These are phyloP conservation scores for Talaromyces sp. DNA, from an alignment of 2,329 filamentous ascomycete species.

Conservation along the genomic window DNA sequence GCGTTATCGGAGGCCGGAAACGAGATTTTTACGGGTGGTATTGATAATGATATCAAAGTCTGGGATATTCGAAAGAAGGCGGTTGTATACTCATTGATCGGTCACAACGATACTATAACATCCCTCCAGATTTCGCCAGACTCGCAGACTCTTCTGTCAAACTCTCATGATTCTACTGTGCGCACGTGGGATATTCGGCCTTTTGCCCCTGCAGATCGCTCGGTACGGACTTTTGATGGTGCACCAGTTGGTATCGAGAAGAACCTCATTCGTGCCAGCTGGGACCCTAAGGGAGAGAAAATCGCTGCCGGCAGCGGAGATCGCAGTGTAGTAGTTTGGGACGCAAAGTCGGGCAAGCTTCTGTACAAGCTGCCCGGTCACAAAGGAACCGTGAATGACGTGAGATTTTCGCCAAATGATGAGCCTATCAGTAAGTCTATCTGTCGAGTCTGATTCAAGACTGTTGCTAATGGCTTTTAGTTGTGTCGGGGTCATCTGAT, in stretches of 20 bases:
- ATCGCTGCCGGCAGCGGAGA: slow-evolving; percentile 89
- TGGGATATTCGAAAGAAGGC: slow-evolving; percentile 95
- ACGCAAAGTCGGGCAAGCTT: slow-evolving; percentile 80
- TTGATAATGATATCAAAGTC: slow-evolving; percentile 95
- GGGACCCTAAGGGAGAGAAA: slow-evolving; percentile 81
- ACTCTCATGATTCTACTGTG: slow-evolving; percentile 90
- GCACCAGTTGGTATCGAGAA: slow-evolving; percentile 83
- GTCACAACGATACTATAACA: slow-evolving; percentile 89
- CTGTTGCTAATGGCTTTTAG: slow-evolving; percentile 45
- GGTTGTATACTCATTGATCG: slow-evolving; percentile 80
- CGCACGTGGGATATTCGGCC: slow-evolving; percentile 95
- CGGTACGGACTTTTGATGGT: slow-evolving; percentile 88
- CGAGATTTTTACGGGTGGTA: slow-evolving; percentile 89
- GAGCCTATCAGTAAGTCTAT: slow-evolving; percentile 79
- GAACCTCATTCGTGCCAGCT: slow-evolving; percentile 86
- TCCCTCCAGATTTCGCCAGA: slow-evolving; percentile 91
- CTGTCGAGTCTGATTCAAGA: neutral
- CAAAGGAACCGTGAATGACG: slow-evolving; percentile 91
- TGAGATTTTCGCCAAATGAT: slow-evolving; percentile 79
- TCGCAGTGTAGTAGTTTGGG: slow-evolving; percentile 89
- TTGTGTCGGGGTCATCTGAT: slow-evolving; percentile 88
- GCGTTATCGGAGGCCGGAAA: slow-evolving; percentile 92
- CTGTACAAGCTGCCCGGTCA: slow-evolving; percentile 94
- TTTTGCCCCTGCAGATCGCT: slow-evolving; percentile 84
- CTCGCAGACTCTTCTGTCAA: slow-evolving; percentile 83